These are phyloP conservation scores for Solanum hybrid DNA, from an alignment of 305 asterid genomes.

Conservation along the genomic window DNA sequence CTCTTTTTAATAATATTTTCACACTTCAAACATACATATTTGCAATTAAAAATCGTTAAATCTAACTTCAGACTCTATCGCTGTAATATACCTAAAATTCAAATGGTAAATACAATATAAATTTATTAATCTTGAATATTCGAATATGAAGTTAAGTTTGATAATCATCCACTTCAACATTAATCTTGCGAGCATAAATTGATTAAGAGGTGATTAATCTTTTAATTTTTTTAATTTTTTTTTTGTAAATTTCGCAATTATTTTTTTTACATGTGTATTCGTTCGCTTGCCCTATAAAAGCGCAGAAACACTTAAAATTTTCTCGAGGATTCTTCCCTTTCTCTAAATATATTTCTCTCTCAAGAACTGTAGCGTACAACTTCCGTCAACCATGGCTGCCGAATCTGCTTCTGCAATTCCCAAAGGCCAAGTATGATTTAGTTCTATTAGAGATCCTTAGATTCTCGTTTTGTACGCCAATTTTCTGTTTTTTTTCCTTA, in stretches of 20 bases:
- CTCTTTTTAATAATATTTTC: background rate
- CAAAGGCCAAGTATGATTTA: constrained; percentile 41
- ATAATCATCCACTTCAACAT: background rate
- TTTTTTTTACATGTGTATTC: background rate
- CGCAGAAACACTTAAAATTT: background rate
- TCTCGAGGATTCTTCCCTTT: background rate
- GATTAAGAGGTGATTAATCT: background rate
- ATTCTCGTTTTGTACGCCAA: background rate
- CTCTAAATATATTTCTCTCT: background rate
- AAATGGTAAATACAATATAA: background rate
- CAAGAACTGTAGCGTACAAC: background rate
- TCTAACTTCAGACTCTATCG: background rate
- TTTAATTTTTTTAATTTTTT: background rate
- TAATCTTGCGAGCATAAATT: background rate
- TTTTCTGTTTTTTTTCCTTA: background rate
- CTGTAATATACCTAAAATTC: background rate
- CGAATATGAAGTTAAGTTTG: background rate
- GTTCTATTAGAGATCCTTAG: background rate
- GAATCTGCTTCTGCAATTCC: constrained; percentile 57
- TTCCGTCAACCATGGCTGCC: constrained; percentile 39
- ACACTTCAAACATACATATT: background rate
- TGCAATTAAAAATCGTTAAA: background rate
- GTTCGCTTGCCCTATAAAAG: background rate
- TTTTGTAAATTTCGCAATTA: background rate
- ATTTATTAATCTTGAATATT: background rate